Conservation (phyloP, 139 green algal species). For the Closterium sp. region DNA sequence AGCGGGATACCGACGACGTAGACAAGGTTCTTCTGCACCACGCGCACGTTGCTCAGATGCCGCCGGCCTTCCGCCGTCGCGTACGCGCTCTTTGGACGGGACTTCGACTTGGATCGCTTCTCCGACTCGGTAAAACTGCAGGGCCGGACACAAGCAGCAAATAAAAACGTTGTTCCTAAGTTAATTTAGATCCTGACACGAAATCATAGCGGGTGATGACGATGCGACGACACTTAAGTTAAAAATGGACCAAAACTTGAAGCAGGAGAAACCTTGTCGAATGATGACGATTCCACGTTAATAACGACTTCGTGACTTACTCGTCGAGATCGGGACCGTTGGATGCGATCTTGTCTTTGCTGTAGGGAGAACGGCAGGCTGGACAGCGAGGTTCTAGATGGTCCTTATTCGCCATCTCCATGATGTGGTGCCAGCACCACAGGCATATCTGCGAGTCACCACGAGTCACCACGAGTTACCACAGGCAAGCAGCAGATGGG, state of each 20-base stretch:
- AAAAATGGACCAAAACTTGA: no score
- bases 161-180: background rate
- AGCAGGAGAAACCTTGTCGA: background rate
- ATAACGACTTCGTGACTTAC: background rate
- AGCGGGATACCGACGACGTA: no score
- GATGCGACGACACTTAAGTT: background rate
- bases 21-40: conserved; percentile 44
- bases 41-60: conserved; percentile 74
- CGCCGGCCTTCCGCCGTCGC: conserved; percentile 19
- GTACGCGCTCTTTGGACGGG: background rate
- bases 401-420: conserved; percentile 77
- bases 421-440: conserved; percentile 83
- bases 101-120: conserved; percentile 5
- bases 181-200: background rate
- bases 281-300: background rate
- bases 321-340: conserved; percentile 37
- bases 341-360: conserved; percentile 75
- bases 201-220: background rate
- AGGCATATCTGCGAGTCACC: conserved; percentile 61
- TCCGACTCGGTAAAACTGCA: background rate
- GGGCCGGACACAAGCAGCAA: background rate
- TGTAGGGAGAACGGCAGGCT: conserved; percentile 77
- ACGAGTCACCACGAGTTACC: no score
- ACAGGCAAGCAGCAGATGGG: background rate
- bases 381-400: conserved; percentile 70